A percentile compares a stretch with the other conserved stretches of the same genome.
Evolutionary conservation across 2,329 filamentous ascomycete species (phyloP).

Genomic region (Huntiella omanensis): DNA sequence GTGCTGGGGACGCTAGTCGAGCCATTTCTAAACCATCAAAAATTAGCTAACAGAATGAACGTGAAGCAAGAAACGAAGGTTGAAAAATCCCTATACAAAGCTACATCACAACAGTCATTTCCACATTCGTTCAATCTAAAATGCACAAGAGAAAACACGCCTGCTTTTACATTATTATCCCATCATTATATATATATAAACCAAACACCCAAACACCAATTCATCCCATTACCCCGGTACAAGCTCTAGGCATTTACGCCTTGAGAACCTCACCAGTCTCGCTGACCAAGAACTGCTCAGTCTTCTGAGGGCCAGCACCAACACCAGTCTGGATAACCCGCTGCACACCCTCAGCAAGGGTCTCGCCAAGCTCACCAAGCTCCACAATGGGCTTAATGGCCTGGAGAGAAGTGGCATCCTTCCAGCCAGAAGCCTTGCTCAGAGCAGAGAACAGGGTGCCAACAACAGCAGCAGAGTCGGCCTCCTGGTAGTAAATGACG

Average conservation of each 20-base stretch:
- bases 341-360: conserved; percentile 62
- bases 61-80: too few species aligned
- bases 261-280: conserved; percentile 31
- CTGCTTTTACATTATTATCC: too few species aligned
- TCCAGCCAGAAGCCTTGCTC: conserved; percentile 51
- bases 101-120: too few species aligned
- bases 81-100: too few species aligned
- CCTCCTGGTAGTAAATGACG: conserved; percentile 83
- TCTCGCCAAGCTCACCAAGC: conserved; percentile 42
- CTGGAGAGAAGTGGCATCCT: conserved; percentile 27
- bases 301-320: conserved; percentile 70
- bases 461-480: conserved; percentile 53
- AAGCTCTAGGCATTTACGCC: background rate
- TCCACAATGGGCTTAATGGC: conserved; percentile 34
- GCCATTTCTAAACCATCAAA: too few species aligned
- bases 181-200: conserved; percentile 4
- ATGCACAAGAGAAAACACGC: too few species aligned
- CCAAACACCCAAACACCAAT: background rate
- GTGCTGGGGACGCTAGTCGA: too few species aligned
- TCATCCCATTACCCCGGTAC: background rate
- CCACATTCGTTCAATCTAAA: too few species aligned
- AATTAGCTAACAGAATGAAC: too few species aligned
- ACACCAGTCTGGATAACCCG: conserved; percentile 83
- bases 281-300: conserved; percentile 56
- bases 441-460: conserved; percentile 59